A percentile compares a stretch with the other conserved stretches of the same genome.
Conservation (phyloP, 345 rosid species). For the Brassica carinata region DNA sequence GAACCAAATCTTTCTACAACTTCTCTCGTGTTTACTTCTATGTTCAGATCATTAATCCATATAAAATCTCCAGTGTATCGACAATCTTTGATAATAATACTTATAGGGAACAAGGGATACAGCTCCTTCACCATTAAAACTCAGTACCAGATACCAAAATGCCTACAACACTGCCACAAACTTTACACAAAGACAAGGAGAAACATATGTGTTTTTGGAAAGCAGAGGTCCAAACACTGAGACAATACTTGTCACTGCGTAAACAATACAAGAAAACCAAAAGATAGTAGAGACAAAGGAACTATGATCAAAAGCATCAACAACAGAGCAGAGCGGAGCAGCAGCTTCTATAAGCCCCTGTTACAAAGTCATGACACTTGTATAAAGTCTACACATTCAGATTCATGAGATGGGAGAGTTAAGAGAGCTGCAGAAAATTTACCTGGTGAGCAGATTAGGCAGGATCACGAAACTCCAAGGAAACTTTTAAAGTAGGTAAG, state of each 20-base stretch:
- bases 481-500: constrained; percentile 8
- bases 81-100: constrained; percentile 47
- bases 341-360: constrained; percentile 36
- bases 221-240: constrained; percentile 10
- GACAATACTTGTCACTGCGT: constrained; percentile 8
- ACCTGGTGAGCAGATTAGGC: constrained; percentile 37
- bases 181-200: constrained; percentile 11
- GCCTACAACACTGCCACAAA: constrained; percentile 33
- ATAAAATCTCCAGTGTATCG: constrained; percentile 66
- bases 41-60: constrained; percentile 53
- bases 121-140: constrained; percentile 24
- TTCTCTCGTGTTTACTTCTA: constrained; percentile 26
- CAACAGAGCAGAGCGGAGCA: constrained; percentile 21
- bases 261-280: constrained; percentile 14
- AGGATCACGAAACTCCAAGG: constrained; percentile 16
- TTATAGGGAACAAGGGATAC: constrained; percentile 24
- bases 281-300: constrained; percentile 23
- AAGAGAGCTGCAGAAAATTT: constrained; percentile 11
- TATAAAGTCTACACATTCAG: constrained; percentile 19
- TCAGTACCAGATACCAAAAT: constrained; percentile 13
- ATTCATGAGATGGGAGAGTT: not conserved
- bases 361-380: constrained; percentile 15
- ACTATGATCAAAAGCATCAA: constrained; percentile 26
- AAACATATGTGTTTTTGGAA: constrained; percentile 2
- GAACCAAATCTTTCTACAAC: not conserved